Evolutionary conservation across 2,329 filamentous ascomycete genomes (phyloP), one percentile per base, ranked within the genome.

Genomic region (Penicillium palitans): DNA sequence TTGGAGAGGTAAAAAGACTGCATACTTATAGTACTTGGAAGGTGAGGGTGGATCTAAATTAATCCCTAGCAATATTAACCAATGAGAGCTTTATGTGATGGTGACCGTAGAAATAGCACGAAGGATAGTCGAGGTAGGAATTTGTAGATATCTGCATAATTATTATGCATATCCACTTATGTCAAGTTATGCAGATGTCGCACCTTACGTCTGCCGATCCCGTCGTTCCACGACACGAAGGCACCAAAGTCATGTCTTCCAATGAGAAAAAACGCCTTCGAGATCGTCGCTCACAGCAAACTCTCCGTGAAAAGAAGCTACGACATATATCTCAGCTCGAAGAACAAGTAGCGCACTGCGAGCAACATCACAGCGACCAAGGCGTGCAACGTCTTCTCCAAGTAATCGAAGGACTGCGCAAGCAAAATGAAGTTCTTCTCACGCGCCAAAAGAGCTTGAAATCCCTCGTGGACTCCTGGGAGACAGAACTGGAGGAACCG

Each of bases 201-300:
- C n/a, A 24, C 8, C 6, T 21, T 37, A n/a, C 27, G 37, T 21
- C 29, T 15, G 24, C 41, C 24, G 29, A 47, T 48, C n/a, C 24
- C 42, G n/a, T n/a, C 9, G 8, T 17, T 31, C 19, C 12, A 48
- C 40, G n/a, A 39, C 31, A 19, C 13, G 33, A 39, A 19, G 39
- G 10, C 9, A 39, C 13, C 19, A 27, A 19, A 17, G n/a, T 19
- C 7, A 57, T 57, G 57, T 63, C 62, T 25, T 53, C 57, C 21
- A 33, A 54, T 2, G 61, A 63, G 29, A 59, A 56, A 42, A 70
- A 71, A 19, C 65, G 69, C 19, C 57, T 68, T 2, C 61, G 69
- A 37, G 69, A 71, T 52, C 62, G 69, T n/a, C 64, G 61, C 15
- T 67, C 69, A 4, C 69, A 71, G 44, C 65, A 70, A 39, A 67